A percentile compares a stretch with the other conserved stretches of the same genome.
phyloP scores from a whole-genome alignment of 768 basidiomycete species.

The Gymnopilus junonius region DNA sequence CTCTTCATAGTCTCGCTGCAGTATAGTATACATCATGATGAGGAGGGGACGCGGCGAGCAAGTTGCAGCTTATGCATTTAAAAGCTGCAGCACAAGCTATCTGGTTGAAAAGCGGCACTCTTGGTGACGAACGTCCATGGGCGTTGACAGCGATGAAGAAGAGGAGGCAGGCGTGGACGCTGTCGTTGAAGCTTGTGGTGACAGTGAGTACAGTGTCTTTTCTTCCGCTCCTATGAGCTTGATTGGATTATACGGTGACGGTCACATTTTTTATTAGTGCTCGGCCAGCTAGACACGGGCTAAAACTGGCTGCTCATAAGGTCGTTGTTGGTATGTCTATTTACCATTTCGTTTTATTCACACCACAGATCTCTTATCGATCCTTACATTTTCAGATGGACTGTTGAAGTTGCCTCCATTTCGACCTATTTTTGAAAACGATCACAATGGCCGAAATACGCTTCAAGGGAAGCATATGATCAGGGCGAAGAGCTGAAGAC shows the following conservation, averaged over 20 bases:
- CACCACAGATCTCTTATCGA: neutral
- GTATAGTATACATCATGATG: conserved; percentile 44
- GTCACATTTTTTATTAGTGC: conserved; percentile 21
- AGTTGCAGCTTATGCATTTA: conserved; percentile 72
- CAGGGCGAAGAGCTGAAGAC: conserved; percentile 28
- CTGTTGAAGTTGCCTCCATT: conserved; percentile 76
- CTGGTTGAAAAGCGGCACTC: conserved; percentile 62
- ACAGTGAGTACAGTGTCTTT: conserved; percentile 54
- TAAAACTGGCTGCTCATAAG: conserved; percentile 85
- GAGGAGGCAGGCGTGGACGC: conserved; percentile 56
- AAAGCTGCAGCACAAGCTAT: conserved; percentile 73
- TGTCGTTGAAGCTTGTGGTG: conserved; percentile 76
- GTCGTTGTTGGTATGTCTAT: conserved; percentile 75
- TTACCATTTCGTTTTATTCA: neutral
- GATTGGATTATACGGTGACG: neutral
- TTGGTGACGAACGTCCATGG: conserved; percentile 60
- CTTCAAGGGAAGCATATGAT: conserved; percentile 3
- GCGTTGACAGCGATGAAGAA: neutral
- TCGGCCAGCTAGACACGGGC: conserved; percentile 50
- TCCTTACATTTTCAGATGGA: conserved; percentile 54
- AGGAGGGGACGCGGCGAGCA: conserved; percentile 66
- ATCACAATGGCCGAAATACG: neutral
- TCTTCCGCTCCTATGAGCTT: neutral
- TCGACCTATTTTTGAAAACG: conserved; percentile 65
- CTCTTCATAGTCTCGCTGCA: conserved; percentile 45